Percentiles rank a stretch among this genome's conserved stretches.
Conservation (phyloP, 192 early-diverging fungal species). For the Coemansia umbellata region DNA sequence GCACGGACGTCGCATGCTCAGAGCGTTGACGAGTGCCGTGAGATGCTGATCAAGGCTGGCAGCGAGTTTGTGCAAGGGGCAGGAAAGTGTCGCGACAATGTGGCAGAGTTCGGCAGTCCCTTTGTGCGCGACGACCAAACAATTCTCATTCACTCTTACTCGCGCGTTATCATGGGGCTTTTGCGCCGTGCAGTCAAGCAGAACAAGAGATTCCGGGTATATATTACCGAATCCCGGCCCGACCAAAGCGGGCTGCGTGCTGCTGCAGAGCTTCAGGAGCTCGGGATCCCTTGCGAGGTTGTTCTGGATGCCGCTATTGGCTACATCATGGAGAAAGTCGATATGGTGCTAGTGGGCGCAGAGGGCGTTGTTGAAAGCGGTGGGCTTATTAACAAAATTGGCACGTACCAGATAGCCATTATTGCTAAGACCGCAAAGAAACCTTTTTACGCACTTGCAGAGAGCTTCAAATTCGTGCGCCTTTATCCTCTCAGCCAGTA, state of each 20-base stretch:
- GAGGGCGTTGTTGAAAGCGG: constrained; percentile 98
- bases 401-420: constrained; percentile 92
- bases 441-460: constrained; percentile 91
- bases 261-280: constrained; percentile 61
- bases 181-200: constrained; percentile 65
- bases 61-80: constrained; percentile 73
- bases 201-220: constrained; percentile 88
- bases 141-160: constrained; percentile 93
- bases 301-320: constrained; percentile 91
- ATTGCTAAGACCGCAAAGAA: constrained; percentile 93
- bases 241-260: constrained; percentile 57
- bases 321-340: constrained; percentile 92
- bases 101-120: constrained; percentile 72
- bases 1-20: constrained; percentile 33
- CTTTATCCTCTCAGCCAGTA: constrained; percentile 94
- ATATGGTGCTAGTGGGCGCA: constrained; percentile 95
- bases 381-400: constrained; percentile 95
- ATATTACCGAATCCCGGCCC: constrained; percentile 87
- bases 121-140: constrained; percentile 81
- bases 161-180: constrained; percentile 86
- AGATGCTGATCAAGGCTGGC: constrained; percentile 64
- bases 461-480: constrained; percentile 97
- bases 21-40: constrained; percentile 69
- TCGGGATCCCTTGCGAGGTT: constrained; percentile 78
- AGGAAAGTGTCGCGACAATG: constrained; percentile 63